phyloP scores from a whole-genome alignment of 768 basidiomycete species.

The Hypholoma sublateritium region DNA sequence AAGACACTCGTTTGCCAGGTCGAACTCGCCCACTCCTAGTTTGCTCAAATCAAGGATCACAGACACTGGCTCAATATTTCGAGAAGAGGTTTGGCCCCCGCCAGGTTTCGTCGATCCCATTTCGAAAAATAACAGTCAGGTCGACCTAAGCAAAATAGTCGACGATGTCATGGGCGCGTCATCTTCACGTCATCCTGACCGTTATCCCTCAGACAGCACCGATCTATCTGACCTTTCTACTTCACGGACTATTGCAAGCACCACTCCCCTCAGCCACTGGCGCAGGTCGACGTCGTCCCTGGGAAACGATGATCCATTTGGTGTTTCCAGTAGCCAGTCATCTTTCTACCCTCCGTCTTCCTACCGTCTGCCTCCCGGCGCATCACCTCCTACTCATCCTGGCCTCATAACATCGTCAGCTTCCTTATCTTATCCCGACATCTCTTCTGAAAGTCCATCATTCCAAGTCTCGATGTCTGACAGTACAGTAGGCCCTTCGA shows the following conservation, averaged over 20 bases:
- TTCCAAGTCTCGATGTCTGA: no score
- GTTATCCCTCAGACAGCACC: slow-evolving; percentile 9
- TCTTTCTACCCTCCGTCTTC: slow-evolving; percentile 9
- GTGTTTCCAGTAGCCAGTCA: slow-evolving; percentile 1
- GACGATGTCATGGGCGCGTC: slow-evolving; percentile 49
- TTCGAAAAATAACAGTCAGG: slow-evolving; percentile 27
- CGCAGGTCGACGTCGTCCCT: background rate
- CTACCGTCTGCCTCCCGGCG: slow-evolving; percentile 12
- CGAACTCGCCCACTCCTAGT: slow-evolving; percentile 32
- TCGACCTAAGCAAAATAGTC: slow-evolving; percentile 40
- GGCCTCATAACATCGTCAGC: slow-evolving; percentile 6
- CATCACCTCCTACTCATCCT: slow-evolving; percentile 12
- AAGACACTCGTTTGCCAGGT: slow-evolving; percentile 3
- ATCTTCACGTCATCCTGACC: slow-evolving; percentile 6
- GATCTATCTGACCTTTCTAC: slow-evolving; percentile 6
- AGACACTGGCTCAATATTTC: slow-evolving; percentile 46
- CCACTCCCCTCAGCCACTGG: background rate
- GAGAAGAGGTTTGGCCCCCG: slow-evolving; percentile 49
- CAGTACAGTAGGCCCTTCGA: background rate
- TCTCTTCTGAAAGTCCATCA: background rate
- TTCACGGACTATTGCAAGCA: background rate
- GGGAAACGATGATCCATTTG: background rate
- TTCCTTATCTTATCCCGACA: background rate
- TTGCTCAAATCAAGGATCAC: slow-evolving; percentile 38
- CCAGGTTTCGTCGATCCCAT: slow-evolving; percentile 42